A percentile compares a stretch with the other conserved stretches of the same genome.
Evolutionary conservation across 2,329 filamentous ascomycete genomes (phyloP).

Genomic region (Fusarium odoratissimum): DNA sequence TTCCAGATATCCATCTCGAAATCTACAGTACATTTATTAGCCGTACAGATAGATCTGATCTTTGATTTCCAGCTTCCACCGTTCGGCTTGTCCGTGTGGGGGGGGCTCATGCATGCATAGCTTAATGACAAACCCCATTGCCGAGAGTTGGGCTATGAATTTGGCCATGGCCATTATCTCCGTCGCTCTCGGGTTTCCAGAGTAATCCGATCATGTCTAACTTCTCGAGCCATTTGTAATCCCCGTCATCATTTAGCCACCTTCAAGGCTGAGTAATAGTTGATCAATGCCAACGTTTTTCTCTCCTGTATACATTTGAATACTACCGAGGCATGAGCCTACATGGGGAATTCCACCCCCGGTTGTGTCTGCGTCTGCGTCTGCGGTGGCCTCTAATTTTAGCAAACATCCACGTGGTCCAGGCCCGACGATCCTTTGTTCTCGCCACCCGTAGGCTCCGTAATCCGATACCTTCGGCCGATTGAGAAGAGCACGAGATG

Average conservation of each 20-base stretch:
- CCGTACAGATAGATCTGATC: conserved; percentile 5
- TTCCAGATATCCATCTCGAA: conserved; percentile 12
- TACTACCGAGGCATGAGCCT: not conserved
- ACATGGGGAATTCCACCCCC: conserved; percentile 1
- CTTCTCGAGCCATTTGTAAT: conserved; percentile 4
- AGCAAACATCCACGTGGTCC: conserved; percentile 34
- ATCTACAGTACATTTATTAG: not conserved
- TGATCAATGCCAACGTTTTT: not conserved
- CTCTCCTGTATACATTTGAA: not conserved
- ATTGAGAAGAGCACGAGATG: conserved; percentile 3
- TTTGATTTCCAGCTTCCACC: conserved; percentile 29
- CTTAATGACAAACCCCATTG: conserved; percentile 11
- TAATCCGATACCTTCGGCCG: conserved; percentile 32
- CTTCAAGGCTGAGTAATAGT: not conserved
- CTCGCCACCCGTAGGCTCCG: conserved; percentile 37
- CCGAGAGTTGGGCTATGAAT: not conserved
- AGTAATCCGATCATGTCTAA: not conserved
- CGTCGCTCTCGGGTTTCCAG: conserved; percentile 12
- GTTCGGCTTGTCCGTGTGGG: conserved; percentile 42
- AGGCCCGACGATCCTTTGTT: conserved; percentile 31
- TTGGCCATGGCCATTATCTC: conserved; percentile 7
- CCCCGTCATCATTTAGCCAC: not conserved
- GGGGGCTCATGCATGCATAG: not conserved
- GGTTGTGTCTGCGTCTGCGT: conserved; percentile 1
- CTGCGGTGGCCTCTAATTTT: conserved; percentile 32